Base-by-base conservation (phyloP, 2,329 filamentous ascomycete genomes). In the Xylariaceae sp. region DNA sequence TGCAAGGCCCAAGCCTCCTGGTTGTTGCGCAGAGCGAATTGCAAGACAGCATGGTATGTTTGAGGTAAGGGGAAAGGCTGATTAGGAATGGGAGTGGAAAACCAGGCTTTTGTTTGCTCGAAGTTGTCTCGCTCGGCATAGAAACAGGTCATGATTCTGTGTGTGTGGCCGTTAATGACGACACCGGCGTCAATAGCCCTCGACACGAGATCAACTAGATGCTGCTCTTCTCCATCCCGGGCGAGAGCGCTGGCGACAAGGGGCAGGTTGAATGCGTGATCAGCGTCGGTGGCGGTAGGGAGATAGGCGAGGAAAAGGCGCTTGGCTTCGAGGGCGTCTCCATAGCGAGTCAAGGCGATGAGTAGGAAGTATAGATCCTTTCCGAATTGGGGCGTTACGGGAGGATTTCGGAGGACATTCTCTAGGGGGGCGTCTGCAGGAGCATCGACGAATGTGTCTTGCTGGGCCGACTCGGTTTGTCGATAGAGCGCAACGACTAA, bases 21-120 rank as follows among this genome's bases (percentile, higher is more conserved):
- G 20, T 75, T 67, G 42, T 80, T 82, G 19, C 78, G 74, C 43
- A 78, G 72, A 42, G 80, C 82, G 54, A 84, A 82, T 33, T 72
- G 72, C 29, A 88, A 65, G n/a, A 85, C 64, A 33, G 74, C 73
- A 39, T 69, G 64, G 52, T 81, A 77, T 1, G 79, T 72, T 11
- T 62, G 53, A 5, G 70, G 56, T 11, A 69, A 72, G 2, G 75
- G 73, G 46, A 64, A 58, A 33, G 63, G 55, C 17, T 62, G 62
- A 22, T 60, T 62, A 12, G 66, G 57, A 3, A 82, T 67, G 1
- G 76, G 71, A 50, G 76, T 78, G 19, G 75, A 67, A 56, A 86
- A 90, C 79, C 89, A 88, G 11, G 71, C 62, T 58, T 85, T 83
- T 3, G 83, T 83, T 49, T 79, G 76, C n/a, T 72, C 63, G 4